Evolutionary conservation across 345 rosid species (phyloP).

Genomic region (Hibiscus trionum): DNA sequence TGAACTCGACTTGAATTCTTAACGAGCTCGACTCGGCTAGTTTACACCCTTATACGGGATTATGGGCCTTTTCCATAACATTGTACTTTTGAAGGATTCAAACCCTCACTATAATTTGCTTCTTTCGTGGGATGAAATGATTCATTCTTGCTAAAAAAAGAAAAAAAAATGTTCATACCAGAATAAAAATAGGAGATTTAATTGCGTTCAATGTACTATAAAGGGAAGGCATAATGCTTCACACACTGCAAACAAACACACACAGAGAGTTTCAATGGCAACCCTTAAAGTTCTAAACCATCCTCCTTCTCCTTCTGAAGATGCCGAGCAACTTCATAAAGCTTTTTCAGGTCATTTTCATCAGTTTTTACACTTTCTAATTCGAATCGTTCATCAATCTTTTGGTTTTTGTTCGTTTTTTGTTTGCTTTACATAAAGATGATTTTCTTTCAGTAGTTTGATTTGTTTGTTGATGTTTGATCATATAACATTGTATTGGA

Average conservation of each 20-base stretch:
- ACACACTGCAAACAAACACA: neutral
- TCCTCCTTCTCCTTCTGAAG: neutral
- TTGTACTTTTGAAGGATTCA: no score
- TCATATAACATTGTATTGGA: neutral
- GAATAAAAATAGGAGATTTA: neutral
- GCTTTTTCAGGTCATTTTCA: neutral
- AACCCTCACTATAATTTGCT: neutral
- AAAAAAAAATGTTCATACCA: neutral
- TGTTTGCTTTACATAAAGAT: neutral
- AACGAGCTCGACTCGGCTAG: no score
- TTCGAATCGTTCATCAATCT: neutral
- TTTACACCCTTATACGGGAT: neutral
- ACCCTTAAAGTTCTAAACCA: neutral
- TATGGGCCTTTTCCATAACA: neutral
- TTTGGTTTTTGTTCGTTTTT: neutral
- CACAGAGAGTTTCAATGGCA: neutral
- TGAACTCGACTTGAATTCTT: no score
- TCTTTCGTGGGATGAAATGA: neutral
- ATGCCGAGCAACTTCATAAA: neutral
- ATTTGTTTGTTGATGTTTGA: neutral
- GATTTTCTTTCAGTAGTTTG: neutral
- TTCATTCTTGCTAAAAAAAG: neutral
- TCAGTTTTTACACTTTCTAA: neutral
- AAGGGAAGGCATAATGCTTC: neutral
- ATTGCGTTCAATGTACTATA: neutral